Evolutionary conservation across 2,329 filamentous ascomycete genomes (phyloP), one percentile per base, ranked within the genome.

Genomic region (Aciculosporium take): DNA sequence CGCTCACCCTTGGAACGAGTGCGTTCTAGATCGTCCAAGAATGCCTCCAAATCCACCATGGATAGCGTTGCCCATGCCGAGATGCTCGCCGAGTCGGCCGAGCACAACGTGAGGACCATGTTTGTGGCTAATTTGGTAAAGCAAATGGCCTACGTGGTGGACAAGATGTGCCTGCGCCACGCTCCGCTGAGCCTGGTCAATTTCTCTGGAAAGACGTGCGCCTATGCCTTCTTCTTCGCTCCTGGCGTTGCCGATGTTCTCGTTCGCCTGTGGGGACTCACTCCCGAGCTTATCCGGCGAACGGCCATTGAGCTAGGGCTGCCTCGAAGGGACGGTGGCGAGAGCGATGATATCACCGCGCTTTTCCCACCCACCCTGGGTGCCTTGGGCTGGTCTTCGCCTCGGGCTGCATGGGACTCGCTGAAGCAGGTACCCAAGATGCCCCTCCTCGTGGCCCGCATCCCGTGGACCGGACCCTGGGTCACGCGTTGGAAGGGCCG

Each of bases 141-240:
- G 30, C 88, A 94, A 54, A 83, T 94, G 76, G 71, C 75, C 2
- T 82, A 91, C 48, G 82, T 87, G n/a, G 80, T 94, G 6, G 84
- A 91, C 41, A 89, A 86, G 56, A 82, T 94, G 78, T 87, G 84
- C 13, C 67, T 84, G 52, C 76, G 84, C 37, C 81, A 86, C 44
- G 67, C 67, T 4, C 72, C 74, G 1, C 53, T 67, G 17, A 81
- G 76, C 50, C 59, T 87, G 44, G 84, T 94, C 44, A 81, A 82
- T 24, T 94, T 94, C 56, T 86, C 84, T 41, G 88, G 85, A 45
- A 93, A 91, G 61, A 84, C 86, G 4, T 89, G 84, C 54, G 87
- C 88, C 2, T 94, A 93, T 59, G 87, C 85, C 24, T 94, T 94
- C 60, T 91, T 89, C 63, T 95, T 94, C 53, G 88, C 84, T 23